These are phyloP conservation scores for Aspergillus cejpii DNA, from an alignment of 2,329 filamentous ascomycete genomes.

Conservation along the genomic window DNA sequence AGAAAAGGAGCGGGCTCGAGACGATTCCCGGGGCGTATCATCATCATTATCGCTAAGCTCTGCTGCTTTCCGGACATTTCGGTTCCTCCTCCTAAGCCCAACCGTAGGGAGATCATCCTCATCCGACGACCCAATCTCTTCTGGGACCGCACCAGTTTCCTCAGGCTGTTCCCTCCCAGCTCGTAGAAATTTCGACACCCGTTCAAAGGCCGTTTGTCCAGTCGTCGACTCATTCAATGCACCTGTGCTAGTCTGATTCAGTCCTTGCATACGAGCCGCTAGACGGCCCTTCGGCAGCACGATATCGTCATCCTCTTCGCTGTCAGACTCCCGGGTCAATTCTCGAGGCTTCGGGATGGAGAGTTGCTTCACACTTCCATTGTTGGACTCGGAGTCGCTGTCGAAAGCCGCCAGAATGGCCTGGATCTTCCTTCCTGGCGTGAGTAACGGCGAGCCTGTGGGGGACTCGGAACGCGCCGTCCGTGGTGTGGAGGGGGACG, in stretches of 20 bases:
- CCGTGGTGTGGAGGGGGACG: constrained; percentile 29
- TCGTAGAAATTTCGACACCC: constrained; percentile 30
- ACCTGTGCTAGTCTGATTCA: constrained; percentile 18
- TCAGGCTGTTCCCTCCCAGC: constrained; percentile 10
- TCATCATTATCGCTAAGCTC: constrained; percentile 29
- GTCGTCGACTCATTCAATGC: neutral
- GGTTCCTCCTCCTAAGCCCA: constrained; percentile 25
- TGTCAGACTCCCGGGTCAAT: constrained; percentile 5
- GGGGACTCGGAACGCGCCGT: constrained; percentile 30
- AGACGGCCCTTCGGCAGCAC: constrained; percentile 57
- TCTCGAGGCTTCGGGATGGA: constrained; percentile 1
- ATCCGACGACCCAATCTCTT: constrained; percentile 19
- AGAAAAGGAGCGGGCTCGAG: constrained; percentile 28
- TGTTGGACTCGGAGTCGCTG: constrained; percentile 44
- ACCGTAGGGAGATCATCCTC: constrained; percentile 29
- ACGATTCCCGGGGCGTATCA: constrained; percentile 18
- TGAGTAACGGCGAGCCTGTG: constrained; percentile 32
- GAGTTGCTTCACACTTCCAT: constrained; percentile 20
- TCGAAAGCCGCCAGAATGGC: constrained; percentile 46
- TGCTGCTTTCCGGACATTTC: constrained; percentile 24
- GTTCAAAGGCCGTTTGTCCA: constrained; percentile 36
- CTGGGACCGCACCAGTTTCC: constrained; percentile 5
- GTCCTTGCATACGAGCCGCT: constrained; percentile 56
- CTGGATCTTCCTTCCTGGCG: constrained; percentile 44
- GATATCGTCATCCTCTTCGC: constrained; percentile 44